A percentile compares a stretch with the other conserved stretches of the same genome.
These are phyloP conservation scores for Oryza australiensis DNA, from an alignment of 176 grass and related monocot species.

Conservation along the genomic window DNA sequence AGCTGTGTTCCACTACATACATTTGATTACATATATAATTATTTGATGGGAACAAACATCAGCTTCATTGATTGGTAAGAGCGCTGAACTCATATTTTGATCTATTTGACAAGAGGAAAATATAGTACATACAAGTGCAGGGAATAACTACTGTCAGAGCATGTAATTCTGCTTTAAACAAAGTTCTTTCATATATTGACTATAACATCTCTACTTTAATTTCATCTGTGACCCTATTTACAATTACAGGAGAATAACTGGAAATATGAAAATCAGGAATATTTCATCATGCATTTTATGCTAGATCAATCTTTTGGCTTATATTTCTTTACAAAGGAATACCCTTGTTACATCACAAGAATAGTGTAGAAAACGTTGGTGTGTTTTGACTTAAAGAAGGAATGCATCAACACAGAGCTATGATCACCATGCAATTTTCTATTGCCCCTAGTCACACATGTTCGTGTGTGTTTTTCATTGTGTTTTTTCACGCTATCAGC, in stretches of 20 bases:
- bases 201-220: conserved; percentile 12
- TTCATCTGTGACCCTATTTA: conserved; percentile 13
- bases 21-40: conserved; percentile 96
- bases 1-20: conserved; percentile 93
- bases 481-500: conserved; percentile 49
- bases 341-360: conserved; percentile 13
- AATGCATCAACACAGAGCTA: not conserved
- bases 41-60: conserved; percentile 87
- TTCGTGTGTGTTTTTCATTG: not conserved
- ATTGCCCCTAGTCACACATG: conserved; percentile 1
- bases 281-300: conserved; percentile 23
- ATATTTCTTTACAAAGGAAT: conserved; percentile 27
- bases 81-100: conserved; percentile 21
- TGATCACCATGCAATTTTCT: not conserved
- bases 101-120: conserved; percentile 23
- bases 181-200: not conserved
- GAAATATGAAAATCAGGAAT: conserved; percentile 1
- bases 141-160: not conserved
- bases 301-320: not conserved
- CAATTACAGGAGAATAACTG: conserved; percentile 14
- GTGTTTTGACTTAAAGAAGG: conserved; percentile 4
- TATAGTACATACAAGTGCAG: not conserved
- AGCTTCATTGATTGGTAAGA: conserved; percentile 97
- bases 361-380: conserved; percentile 22
- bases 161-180: not conserved